Evolutionary conservation across 768 basidiomycete species (phyloP).

Genomic region (Coprinopsis sp.): DNA sequence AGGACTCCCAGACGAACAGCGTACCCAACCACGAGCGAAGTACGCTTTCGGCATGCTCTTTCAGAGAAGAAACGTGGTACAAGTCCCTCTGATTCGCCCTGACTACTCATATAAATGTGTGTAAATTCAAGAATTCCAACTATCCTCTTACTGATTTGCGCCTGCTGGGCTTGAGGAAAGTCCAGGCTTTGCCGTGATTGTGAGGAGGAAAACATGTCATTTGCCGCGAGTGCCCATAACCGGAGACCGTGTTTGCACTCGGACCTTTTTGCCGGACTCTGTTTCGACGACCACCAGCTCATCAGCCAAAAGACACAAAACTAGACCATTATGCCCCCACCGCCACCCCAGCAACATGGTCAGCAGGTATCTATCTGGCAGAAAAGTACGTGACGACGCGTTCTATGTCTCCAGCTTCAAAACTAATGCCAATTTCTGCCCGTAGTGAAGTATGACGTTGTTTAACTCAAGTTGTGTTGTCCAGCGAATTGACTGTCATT

Average conservation of each 20-base stretch:
- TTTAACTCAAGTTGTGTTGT: conserved; percentile 1
- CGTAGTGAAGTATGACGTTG: conserved; percentile 55
- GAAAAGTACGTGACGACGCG: conserved; percentile 50
- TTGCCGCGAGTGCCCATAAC: not conserved
- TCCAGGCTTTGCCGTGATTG: conserved; percentile 22
- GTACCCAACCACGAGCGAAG: conserved; percentile 75
- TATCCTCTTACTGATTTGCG: conserved; percentile 73
- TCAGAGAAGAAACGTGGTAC: conserved; percentile 69
- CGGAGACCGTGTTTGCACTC: not conserved
- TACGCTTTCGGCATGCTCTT: conserved; percentile 70
- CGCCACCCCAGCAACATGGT: conserved; percentile 38
- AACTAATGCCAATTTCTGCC: conserved; percentile 12
- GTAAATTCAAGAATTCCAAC: not conserved
- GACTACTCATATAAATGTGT: conserved; percentile 41
- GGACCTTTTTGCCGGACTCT: not conserved
- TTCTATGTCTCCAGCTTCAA: conserved; percentile 6
- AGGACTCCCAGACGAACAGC: conserved; percentile 15
- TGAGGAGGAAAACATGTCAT: conserved; percentile 15
- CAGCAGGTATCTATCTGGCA: conserved; percentile 70
- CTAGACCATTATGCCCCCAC: conserved; percentile 14
- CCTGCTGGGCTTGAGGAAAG: conserved; percentile 77
- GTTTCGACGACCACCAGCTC: not conserved
- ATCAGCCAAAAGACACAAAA: not conserved
- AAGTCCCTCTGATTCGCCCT: conserved; percentile 82
- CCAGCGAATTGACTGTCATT: not conserved